phyloP scores from a whole-genome alignment of 257 asterid species.

The Forsythia viridissima region DNA sequence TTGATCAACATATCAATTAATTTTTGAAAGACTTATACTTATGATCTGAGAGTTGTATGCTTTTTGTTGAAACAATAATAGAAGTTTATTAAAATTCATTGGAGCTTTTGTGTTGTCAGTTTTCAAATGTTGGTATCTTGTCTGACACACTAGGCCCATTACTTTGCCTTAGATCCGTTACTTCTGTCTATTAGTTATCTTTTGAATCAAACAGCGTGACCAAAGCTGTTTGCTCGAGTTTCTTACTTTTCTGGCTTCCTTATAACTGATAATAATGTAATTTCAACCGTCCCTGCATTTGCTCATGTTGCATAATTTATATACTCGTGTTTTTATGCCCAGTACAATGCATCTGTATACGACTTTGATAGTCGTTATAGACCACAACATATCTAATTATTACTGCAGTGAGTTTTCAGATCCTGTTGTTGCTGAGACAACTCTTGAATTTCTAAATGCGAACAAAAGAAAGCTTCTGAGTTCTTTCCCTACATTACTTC shows the following conservation, averaged over 20 bases:
- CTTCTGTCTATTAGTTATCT: slow-evolving; percentile 1
- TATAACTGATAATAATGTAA: slow-evolving; percentile 19
- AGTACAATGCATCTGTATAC: not conserved
- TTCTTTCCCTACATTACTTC: slow-evolving; percentile 77
- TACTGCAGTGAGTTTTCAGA: slow-evolving; percentile 94
- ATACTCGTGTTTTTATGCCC: not conserved
- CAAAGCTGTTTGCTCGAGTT: slow-evolving; percentile 10
- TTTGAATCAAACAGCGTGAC: not conserved
- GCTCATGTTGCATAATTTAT: slow-evolving; percentile 14
- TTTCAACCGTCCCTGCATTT: slow-evolving; percentile 1
- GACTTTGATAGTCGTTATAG: slow-evolving; percentile 12
- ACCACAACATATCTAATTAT: slow-evolving; percentile 28
- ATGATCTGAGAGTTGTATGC: not conserved
- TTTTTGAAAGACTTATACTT: slow-evolving; percentile 7
- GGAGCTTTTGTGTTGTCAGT: not conserved
- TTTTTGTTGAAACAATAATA: slow-evolving; percentile 1
- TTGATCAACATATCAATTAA: slow-evolving; percentile 6
- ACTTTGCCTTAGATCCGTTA: not conserved
- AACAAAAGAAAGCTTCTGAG: slow-evolving; percentile 65
- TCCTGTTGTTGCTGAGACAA: slow-evolving; percentile 88
- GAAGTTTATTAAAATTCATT: not conserved
- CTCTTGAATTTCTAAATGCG: slow-evolving; percentile 71
- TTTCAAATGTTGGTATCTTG: not conserved
- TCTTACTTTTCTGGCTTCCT: slow-evolving; percentile 7
- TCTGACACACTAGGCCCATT: not conserved